Evolutionary conservation across 2,329 filamentous ascomycete genomes (phyloP).

Genomic region (Orbilia ellipsospora): DNA sequence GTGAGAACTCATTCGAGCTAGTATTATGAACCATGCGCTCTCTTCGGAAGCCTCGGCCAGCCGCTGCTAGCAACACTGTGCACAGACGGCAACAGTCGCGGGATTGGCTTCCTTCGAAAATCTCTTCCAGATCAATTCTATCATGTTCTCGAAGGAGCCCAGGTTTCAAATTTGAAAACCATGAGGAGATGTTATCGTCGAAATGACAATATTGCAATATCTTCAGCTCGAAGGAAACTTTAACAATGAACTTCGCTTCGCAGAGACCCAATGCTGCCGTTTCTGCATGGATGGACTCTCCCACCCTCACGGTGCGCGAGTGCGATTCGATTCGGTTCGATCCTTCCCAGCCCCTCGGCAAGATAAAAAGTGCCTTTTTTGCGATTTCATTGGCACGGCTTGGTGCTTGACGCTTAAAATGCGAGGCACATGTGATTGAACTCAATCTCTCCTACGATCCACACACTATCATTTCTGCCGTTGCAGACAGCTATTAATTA

Average conservation of each 20-base stretch:
- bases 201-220: neutral
- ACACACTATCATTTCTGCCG: no score
- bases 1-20: no score
- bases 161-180: neutral
- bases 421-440: conserved; percentile 29
- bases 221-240: neutral
- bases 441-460: conserved; percentile 4
- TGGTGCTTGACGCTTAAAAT: conserved; percentile 15
- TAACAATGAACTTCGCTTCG: neutral
- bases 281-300: conserved; percentile 22
- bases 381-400: conserved; percentile 18
- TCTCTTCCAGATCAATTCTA: conserved; percentile 32
- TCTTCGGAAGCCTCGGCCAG: neutral
- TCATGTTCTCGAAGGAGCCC: conserved; percentile 39
- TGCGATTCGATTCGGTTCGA: conserved; percentile 8
- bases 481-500: neutral
- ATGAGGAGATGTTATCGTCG: no score
- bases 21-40: no score
- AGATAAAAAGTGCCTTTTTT: conserved; percentile 2
- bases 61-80: no score
- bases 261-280: conserved; percentile 1
- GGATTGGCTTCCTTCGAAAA: conserved; percentile 13
- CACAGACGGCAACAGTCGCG: neutral
- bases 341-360: conserved; percentile 7
- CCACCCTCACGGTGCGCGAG: conserved; percentile 21